Percentiles rank a stretch among this genome's conserved stretches.
Evolutionary conservation across 306 rosid genomes (phyloP).

Genomic region (Pyrus bretschneideri): DNA sequence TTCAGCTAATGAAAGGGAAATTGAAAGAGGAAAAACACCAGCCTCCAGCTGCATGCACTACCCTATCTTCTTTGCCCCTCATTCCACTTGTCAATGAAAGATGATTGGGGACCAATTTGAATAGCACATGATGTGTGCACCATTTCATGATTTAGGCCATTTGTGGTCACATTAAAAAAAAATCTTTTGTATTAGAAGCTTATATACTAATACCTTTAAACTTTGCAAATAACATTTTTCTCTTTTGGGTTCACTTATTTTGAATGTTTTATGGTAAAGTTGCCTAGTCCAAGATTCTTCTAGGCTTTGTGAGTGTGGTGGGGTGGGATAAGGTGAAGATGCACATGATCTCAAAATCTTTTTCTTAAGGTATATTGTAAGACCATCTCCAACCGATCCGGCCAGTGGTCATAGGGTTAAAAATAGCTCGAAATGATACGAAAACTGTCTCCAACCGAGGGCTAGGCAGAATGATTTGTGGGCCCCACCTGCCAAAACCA

Average conservation of each 20-base stretch:
- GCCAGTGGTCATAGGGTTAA: no score
- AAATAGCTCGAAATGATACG: no score
- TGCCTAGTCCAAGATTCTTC: background rate
- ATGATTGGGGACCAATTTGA: conserved; percentile 19
- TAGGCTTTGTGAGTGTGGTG: background rate
- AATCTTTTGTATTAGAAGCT: background rate
- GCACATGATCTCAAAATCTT: background rate
- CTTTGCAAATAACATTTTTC: background rate
- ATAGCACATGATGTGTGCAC: conserved; percentile 30
- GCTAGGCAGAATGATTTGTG: no score
- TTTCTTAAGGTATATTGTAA: background rate
- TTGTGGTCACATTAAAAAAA: background rate
- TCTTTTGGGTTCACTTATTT: background rate
- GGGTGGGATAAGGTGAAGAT: conserved; percentile 5
- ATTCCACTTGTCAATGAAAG: conserved; percentile 11
- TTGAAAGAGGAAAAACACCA: background rate
- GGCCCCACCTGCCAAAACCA: no score
- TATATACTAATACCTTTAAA: background rate
- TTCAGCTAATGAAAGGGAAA: background rate
- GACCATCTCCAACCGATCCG: no score
- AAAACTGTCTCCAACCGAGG: no score
- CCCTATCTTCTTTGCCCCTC: conserved; percentile 15
- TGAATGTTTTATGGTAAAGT: background rate
- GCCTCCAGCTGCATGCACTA: background rate
- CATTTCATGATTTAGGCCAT: conserved; percentile 36